These are phyloP conservation scores for Phycomyces nitens DNA, from an alignment of 192 early-diverging fungal species.

Conservation along the genomic window DNA sequence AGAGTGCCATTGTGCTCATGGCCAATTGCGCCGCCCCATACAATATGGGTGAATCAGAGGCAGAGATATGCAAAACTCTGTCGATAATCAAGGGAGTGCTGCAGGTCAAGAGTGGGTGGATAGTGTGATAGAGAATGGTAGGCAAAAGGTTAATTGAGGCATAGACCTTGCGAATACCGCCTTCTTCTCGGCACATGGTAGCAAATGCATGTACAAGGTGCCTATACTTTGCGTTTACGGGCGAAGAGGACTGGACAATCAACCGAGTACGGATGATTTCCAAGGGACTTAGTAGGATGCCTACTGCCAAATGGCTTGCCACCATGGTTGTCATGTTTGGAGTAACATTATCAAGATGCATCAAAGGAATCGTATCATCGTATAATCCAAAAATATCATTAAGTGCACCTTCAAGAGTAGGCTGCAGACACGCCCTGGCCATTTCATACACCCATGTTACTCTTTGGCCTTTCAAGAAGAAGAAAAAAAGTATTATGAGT, in stretches of 20 bases:
- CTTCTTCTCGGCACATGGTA: slow-evolving; percentile 74
- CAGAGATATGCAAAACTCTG: slow-evolving; percentile 50
- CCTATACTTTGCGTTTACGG: slow-evolving; percentile 68
- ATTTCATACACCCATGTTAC: slow-evolving; percentile 73
- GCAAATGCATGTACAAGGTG: slow-evolving; percentile 70
- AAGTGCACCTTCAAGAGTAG: slow-evolving; percentile 75
- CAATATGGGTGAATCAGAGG: slow-evolving; percentile 54
- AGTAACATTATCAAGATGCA: slow-evolving; percentile 51
- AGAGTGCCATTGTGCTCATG: slow-evolving; percentile 62
- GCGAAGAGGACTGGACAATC: slow-evolving; percentile 74
- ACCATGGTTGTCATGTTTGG: slow-evolving; percentile 66
- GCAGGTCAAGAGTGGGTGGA: slow-evolving; percentile 69
- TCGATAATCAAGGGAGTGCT: slow-evolving; percentile 60
- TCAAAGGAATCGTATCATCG: slow-evolving; percentile 72
- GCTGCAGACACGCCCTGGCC: slow-evolving; percentile 66
- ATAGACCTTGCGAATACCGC: slow-evolving; percentile 55
- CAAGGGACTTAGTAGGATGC: slow-evolving; percentile 81
- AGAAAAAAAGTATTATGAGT: no score
- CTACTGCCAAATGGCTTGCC: slow-evolving; percentile 65
- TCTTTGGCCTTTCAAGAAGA: slow-evolving; percentile 49
- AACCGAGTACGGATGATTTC: slow-evolving; percentile 85
- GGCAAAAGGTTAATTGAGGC: slow-evolving; percentile 66
- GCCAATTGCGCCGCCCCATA: slow-evolving; percentile 58
- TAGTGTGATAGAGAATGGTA: slow-evolving; percentile 69
- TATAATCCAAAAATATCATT: slow-evolving; percentile 87